Percentiles rank a stretch among this genome's conserved stretches.
These are phyloP conservation scores for Psilocybe azurescens DNA, from an alignment of 768 basidiomycete species.

Conservation along the genomic window DNA sequence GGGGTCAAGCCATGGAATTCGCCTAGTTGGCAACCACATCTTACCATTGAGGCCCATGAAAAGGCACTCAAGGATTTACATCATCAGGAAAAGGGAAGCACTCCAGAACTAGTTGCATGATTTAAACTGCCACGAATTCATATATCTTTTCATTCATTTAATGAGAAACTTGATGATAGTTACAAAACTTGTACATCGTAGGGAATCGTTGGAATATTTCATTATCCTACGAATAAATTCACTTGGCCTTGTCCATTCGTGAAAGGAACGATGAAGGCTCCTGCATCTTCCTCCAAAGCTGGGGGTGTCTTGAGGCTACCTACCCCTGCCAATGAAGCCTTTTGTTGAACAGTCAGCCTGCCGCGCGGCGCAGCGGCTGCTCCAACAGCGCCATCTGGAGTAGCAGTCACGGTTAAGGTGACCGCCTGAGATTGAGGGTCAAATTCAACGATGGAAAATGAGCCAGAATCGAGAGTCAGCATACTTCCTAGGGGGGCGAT, in stretches of 20 bases:
- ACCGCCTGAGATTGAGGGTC: constrained; percentile 43
- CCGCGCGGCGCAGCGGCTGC: constrained; percentile 53
- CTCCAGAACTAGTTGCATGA: neutral
- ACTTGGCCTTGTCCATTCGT: constrained; percentile 41
- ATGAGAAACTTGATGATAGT: neutral
- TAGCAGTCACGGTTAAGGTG: constrained; percentile 44
- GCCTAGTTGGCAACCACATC: constrained; percentile 58
- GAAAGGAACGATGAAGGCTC: constrained; percentile 53
- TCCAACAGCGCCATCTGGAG: constrained; percentile 39
- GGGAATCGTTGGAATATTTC: neutral
- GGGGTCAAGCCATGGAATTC: constrained; percentile 73
- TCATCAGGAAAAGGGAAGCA: constrained; percentile 15
- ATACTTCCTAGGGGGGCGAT: constrained; percentile 53
- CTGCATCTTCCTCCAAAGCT: constrained; percentile 43
- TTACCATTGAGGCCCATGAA: constrained; percentile 45
- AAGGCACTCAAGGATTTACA: constrained; percentile 24
- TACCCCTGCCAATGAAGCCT: constrained; percentile 43
- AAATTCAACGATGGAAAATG: constrained; percentile 49
- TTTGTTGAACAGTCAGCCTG: constrained; percentile 50
- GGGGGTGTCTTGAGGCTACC: constrained; percentile 44
- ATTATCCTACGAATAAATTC: constrained; percentile 16
- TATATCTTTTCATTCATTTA: neutral
- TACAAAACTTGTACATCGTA: neutral
- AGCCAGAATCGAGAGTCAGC: constrained; percentile 55
- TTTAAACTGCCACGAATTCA: neutral